Percentiles rank a stretch among this genome's conserved stretches.
Conservation (phyloP, 2,329 filamentous ascomycete genomes). For the Myriosclerotinia scirpicola region DNA sequence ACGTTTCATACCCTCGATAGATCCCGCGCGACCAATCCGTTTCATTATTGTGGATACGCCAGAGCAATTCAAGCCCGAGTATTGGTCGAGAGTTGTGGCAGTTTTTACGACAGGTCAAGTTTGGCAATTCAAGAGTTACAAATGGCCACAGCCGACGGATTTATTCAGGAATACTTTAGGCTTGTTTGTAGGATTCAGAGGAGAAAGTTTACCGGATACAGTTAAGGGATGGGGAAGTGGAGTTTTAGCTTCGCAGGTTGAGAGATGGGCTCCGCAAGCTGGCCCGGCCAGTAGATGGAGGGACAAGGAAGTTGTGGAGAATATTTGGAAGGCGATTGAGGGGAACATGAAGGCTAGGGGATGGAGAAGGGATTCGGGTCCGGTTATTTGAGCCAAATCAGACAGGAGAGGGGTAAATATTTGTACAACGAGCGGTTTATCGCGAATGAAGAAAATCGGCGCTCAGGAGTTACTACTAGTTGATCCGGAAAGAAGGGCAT, state of each 20-base stretch:
- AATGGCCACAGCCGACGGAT: slow-evolving; percentile 86
- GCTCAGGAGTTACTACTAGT: slow-evolving; percentile 19
- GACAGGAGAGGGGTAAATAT: not conserved
- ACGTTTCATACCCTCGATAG: slow-evolving; percentile 70
- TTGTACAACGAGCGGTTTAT: slow-evolving; percentile 11
- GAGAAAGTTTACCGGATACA: slow-evolving; percentile 73
- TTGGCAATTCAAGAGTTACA: slow-evolving; percentile 99
- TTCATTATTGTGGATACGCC: slow-evolving; percentile 95
- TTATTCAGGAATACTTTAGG: slow-evolving; percentile 87
- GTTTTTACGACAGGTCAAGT: slow-evolving; percentile 97
- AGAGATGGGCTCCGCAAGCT: slow-evolving; percentile 69
- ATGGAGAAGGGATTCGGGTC: slow-evolving; percentile 73
- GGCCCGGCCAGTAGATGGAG: slow-evolving; percentile 61
- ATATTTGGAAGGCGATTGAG: slow-evolving; percentile 89
- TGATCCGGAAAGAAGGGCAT: slow-evolving; percentile 7
- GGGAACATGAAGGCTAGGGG: slow-evolving; percentile 81
- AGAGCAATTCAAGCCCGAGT: slow-evolving; percentile 95
- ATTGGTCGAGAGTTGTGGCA: slow-evolving; percentile 92
- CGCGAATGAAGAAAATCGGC: slow-evolving; percentile 16
- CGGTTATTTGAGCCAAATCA: slow-evolving; percentile 36
- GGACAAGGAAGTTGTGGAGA: slow-evolving; percentile 89
- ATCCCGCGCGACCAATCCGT: slow-evolving; percentile 71
- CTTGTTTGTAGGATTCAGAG: slow-evolving; percentile 87
- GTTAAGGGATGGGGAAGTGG: slow-evolving; percentile 84
- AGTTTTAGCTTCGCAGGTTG: slow-evolving; percentile 76